Evolutionary conservation across 768 basidiomycete species (phyloP).

Genomic region (Phanerochaete carnosa): DNA sequence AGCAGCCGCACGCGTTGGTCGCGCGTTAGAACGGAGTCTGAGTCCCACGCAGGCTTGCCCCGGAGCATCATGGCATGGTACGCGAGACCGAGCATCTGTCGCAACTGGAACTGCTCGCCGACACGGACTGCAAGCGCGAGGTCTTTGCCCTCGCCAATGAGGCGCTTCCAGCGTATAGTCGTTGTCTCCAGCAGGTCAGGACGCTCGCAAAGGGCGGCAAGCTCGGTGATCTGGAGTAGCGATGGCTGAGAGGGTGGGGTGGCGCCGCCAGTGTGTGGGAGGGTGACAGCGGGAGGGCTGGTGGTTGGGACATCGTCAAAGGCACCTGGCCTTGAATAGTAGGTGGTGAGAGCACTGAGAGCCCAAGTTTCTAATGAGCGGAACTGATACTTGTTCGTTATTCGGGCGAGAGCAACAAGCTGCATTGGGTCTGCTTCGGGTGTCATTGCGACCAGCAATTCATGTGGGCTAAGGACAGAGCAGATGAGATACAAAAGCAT

Average conservation of each 20-base stretch:
- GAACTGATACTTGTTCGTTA: conserved; percentile 49
- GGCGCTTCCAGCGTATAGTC: conserved; percentile 43
- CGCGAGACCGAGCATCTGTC: conserved; percentile 43
- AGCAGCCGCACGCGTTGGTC: conserved; percentile 50
- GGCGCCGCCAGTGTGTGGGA: neutral
- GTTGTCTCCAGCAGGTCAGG: conserved; percentile 40
- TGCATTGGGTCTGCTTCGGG: conserved; percentile 42
- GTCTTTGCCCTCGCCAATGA: conserved; percentile 42
- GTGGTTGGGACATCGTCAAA: conserved; percentile 23
- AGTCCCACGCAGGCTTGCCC: conserved; percentile 46
- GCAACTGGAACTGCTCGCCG: conserved; percentile 46
- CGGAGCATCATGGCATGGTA: conserved; percentile 52
- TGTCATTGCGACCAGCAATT: conserved; percentile 41
- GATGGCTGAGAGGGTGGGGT: conserved; percentile 27
- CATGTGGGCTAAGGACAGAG: conserved; percentile 35
- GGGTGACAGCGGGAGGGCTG: conserved; percentile 1
- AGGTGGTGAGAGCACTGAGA: conserved; percentile 35
- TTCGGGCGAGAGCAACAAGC: conserved; percentile 44
- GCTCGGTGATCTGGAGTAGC: conserved; percentile 48
- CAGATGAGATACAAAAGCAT: neutral
- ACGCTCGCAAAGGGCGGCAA: conserved; percentile 49
- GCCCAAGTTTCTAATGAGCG: conserved; percentile 44
- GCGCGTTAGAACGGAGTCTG: conserved; percentile 41
- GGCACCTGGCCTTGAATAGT: conserved; percentile 30
- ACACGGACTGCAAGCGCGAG: conserved; percentile 42